Conservation (phyloP, 2,329 filamentous ascomycete species). For the Exophiala phaeomuriformis region DNA sequence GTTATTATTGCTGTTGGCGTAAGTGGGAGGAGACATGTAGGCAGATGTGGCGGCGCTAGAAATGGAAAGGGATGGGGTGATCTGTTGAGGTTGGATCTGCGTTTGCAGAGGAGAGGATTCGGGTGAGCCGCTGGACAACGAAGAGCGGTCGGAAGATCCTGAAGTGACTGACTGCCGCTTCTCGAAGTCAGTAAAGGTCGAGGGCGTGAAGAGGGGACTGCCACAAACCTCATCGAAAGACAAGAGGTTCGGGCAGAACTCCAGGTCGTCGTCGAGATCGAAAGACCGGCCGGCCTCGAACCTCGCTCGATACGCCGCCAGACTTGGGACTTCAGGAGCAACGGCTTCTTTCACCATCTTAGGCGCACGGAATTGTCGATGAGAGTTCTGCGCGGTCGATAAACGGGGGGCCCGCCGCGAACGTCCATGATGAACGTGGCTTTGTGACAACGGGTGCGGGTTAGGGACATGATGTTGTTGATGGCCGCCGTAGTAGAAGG, state of each 20-base stretch:
- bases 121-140: constrained; percentile 87
- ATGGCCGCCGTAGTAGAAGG: constrained; percentile 41
- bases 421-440: constrained; percentile 56
- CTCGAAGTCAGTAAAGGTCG: constrained; percentile 27
- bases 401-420: constrained; percentile 77
- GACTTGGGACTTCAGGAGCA: constrained; percentile 62
- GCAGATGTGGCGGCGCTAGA: constrained; percentile 52
- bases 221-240: constrained; percentile 79
- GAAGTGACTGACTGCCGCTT: constrained; percentile 90
- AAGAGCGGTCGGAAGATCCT: constrained; percentile 82
- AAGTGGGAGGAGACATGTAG: constrained; percentile 49
- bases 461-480: constrained; percentile 49
- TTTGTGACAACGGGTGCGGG: constrained; percentile 34
- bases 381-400: constrained; percentile 70
- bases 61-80: constrained; percentile 66
- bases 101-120: constrained; percentile 87
- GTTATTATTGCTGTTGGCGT: constrained; percentile 55
- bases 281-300: constrained; percentile 91
- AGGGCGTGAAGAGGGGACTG: constrained; percentile 17
- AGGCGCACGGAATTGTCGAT: constrained; percentile 79
- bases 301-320: constrained; percentile 72
- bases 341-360: constrained; percentile 74
- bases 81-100: constrained; percentile 62
- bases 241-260: constrained; percentile 88
- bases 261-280: constrained; percentile 89